Evolutionary conservation across 495 filamentous ascomycete species (phyloP).

Genomic region (Penicillium ochrochloron): DNA sequence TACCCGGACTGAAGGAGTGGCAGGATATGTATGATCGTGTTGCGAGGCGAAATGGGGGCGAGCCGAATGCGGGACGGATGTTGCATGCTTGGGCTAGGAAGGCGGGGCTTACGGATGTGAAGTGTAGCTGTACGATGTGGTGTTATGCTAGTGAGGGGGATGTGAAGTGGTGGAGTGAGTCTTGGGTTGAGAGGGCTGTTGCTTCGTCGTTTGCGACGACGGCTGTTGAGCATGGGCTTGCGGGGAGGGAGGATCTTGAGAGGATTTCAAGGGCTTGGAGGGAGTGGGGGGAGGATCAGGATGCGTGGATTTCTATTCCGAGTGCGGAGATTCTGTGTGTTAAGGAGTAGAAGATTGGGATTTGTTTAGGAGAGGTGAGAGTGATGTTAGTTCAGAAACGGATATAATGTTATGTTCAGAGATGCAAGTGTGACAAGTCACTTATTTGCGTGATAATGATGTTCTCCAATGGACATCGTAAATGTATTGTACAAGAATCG

Average conservation of each 20-base stretch:
- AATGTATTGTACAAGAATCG: conserved; percentile 3
- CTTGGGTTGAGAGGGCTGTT: conserved; percentile 50
- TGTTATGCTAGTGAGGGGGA: conserved; percentile 51
- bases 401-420: background rate
- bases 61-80: conserved; percentile 54
- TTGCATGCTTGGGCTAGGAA: conserved; percentile 54
- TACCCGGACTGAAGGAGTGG: conserved; percentile 46
- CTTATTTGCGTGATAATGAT: background rate
- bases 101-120: conserved; percentile 52
- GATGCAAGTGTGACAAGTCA: background rate
- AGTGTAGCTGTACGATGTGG: conserved; percentile 47
- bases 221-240: conserved; percentile 42
- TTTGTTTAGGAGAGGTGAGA: background rate
- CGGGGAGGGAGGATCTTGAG: conserved; percentile 48
- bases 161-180: conserved; percentile 47
- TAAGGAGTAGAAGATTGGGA: conserved; percentile 26
- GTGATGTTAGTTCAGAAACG: background rate
- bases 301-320: conserved; percentile 53
- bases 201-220: conserved; percentile 45
- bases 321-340: conserved; percentile 54
- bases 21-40: conserved; percentile 43
- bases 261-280: conserved; percentile 45
- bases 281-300: conserved; percentile 48
- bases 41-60: conserved; percentile 45
- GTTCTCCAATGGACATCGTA: background rate